Evolutionary conservation across 768 basidiomycete species (phyloP).

Genomic region (Neoboletus brunneissimus): DNA sequence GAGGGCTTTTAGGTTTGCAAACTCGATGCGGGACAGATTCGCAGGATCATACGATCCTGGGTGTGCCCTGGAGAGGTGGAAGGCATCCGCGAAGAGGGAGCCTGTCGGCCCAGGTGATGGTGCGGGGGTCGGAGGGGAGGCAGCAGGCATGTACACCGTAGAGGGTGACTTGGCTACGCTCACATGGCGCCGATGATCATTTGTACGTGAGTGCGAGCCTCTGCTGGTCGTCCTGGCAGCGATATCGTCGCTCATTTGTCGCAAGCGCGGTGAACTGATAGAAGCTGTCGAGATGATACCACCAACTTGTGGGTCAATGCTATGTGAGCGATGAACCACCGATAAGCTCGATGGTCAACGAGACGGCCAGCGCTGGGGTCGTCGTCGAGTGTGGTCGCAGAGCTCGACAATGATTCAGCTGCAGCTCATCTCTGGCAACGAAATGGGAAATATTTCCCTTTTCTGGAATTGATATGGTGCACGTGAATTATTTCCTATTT

Average conservation of each 20-base stretch:
- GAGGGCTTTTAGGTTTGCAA: slow-evolving; percentile 31
- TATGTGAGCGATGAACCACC: background rate
- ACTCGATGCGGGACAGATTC: slow-evolving; percentile 31
- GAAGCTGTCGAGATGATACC: slow-evolving; percentile 9
- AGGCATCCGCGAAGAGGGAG: slow-evolving; percentile 40
- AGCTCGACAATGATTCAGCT: background rate
- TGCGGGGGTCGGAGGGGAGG: slow-evolving; percentile 60
- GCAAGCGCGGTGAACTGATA: slow-evolving; percentile 1
- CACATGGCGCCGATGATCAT: slow-evolving; percentile 16
- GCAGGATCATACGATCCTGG: slow-evolving; percentile 21
- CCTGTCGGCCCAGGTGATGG: slow-evolving; percentile 55
- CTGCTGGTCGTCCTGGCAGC: slow-evolving; percentile 5
- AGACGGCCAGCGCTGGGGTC: slow-evolving; percentile 1
- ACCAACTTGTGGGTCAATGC: background rate
- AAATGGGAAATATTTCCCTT: slow-evolving; percentile 13
- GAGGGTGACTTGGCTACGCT: slow-evolving; percentile 22
- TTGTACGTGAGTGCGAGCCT: slow-evolving; percentile 8
- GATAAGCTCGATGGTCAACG: slow-evolving; percentile 1
- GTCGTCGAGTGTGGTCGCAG: slow-evolving; percentile 3
- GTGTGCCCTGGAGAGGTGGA: slow-evolving; percentile 19
- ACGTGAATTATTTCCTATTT: slow-evolving; percentile 14
- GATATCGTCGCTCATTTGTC: slow-evolving; percentile 12
- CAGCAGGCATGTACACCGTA: slow-evolving; percentile 50
- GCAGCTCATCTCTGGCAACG: background rate
- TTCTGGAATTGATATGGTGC: background rate